Base-by-base conservation (phyloP, 768 basidiomycete species). In the Boletus speciosus region DNA sequence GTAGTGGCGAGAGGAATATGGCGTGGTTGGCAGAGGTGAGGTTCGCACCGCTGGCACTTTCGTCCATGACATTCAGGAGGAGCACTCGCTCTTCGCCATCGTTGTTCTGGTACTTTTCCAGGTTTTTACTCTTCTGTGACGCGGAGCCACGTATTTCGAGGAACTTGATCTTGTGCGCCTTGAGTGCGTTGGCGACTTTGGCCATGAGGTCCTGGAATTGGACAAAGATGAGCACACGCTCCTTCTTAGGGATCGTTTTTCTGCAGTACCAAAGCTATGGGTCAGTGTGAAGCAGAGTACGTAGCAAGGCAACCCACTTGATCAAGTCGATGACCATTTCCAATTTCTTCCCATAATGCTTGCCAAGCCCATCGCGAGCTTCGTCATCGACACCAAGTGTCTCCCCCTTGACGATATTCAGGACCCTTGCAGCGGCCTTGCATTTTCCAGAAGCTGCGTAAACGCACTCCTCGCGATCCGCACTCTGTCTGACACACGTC, bases 181-280 rank as follows among this genome's bases (percentile, higher is more conserved):
- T 74, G 58, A 98, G 80, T 0, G 93, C 91, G 57, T 93, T 88
- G 8, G 84, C 84, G 31, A 97, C 90, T 70, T 96, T 97, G 66
- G 84, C 84, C 81, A 90, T 92, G 54, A 98, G 79, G 72, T 97
- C 94, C 6, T 83, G 86, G 78, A 95, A 98, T 66, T 98, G 95
- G n/a, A 96, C 90, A 72, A 98, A 98, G 57, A 98, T 81, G 41
- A 98, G 81, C 16, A 94, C 82, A 8, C 91, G 85, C 62, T 97
- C 92, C 21, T 85, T 76, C 59, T 83, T 81, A 10, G 87, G 83
- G 44, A 93, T 79, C 39, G 75, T 73, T 52, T 82, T 81, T 65
- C 88, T 92, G 64, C 23, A 47, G n/a, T 25, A 9, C 7, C 37
- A 47, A 46, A 39, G 2, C 10, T 5, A 19, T 34, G 31, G 32